Conservation (phyloP, 495 filamentous ascomycete species). For the Penicillium crystallinum region DNA sequence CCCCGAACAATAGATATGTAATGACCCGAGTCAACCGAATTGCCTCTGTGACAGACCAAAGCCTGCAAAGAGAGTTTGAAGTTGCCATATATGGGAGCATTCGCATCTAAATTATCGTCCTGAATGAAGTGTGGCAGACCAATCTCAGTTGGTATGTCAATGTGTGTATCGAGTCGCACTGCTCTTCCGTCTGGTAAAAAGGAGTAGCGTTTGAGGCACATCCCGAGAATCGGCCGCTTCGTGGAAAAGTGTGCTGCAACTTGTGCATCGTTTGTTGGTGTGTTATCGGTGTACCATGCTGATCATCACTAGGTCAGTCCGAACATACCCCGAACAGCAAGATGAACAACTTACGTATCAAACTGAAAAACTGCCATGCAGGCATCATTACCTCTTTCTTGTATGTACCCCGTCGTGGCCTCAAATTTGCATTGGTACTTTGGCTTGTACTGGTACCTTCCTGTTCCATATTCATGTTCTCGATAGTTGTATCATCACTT, state of each 20-base stretch:
- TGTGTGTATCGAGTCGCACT: slow-evolving; percentile 65
- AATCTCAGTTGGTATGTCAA: slow-evolving; percentile 91
- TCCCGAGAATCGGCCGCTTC: slow-evolving; percentile 77
- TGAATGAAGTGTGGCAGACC: slow-evolving; percentile 84
- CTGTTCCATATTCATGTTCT: slow-evolving; percentile 19
- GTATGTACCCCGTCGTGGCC: slow-evolving; percentile 43
- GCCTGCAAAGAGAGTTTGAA: slow-evolving; percentile 90
- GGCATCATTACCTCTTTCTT: slow-evolving; percentile 89
- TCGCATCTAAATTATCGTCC: slow-evolving; percentile 62
- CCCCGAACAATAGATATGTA: slow-evolving; percentile 81
- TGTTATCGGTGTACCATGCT: slow-evolving; percentile 67
- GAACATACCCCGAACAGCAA: neutral
- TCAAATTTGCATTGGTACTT: slow-evolving; percentile 8
- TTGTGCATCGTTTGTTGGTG: slow-evolving; percentile 62
- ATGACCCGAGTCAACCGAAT: slow-evolving; percentile 85
- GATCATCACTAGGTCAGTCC: slow-evolving; percentile 32
- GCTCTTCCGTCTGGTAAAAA: slow-evolving; percentile 64
- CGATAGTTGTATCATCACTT: slow-evolving; percentile 27
- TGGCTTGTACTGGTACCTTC: slow-evolving; percentile 12
- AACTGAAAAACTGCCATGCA: slow-evolving; percentile 94
- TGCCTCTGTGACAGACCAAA: slow-evolving; percentile 84
- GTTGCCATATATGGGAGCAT: slow-evolving; percentile 63
- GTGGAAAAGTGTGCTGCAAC: slow-evolving; percentile 67
- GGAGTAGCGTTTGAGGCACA: slow-evolving; percentile 88
- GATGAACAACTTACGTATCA: slow-evolving; percentile 59